Evolutionary conservation across 352 stramenopile genomes (phyloP).

Genomic region (Globisporangium rhizosaccharum): DNA sequence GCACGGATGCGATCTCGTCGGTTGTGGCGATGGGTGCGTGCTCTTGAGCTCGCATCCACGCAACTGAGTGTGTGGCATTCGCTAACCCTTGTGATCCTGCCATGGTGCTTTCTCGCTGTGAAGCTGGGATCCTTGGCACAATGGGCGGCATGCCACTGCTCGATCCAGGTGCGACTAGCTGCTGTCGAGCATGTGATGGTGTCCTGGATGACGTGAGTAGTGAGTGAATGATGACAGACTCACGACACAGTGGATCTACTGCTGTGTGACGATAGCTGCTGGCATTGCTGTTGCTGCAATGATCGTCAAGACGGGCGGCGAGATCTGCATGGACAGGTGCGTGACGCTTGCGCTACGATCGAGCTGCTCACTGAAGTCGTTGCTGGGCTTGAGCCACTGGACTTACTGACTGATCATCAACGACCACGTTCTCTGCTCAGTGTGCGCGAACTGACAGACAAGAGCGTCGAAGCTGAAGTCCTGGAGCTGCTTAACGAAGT

Average conservation of each 20-base stretch:
- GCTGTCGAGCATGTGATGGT: constrained; percentile 2
- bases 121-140: constrained; percentile 62
- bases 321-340: constrained; percentile 80
- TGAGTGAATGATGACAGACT: no score
- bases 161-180: constrained; percentile 45
- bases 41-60: background rate
- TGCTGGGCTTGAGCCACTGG: background rate
- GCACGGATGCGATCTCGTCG: constrained; percentile 88
- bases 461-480: constrained; percentile 76
- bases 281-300: constrained; percentile 83
- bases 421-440: constrained; percentile 17
- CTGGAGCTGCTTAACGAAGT: constrained; percentile 70
- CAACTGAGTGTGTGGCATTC: background rate
- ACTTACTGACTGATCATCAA: background rate
- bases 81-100: background rate
- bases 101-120: background rate
- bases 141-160: constrained; percentile 66
- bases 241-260: no score
- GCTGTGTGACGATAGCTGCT: constrained; percentile 30
- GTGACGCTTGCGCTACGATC: background rate
- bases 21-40: constrained; percentile 66
- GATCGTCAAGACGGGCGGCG: constrained; percentile 84
- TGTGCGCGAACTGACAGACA: constrained; percentile 81
- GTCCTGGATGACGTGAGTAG: no score
- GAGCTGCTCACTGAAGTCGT: background rate